Percentiles rank a stretch among this genome's conserved stretches.
phyloP scores from a whole-genome alignment of 495 filamentous ascomycete species.

The Durotheca rogersii region DNA sequence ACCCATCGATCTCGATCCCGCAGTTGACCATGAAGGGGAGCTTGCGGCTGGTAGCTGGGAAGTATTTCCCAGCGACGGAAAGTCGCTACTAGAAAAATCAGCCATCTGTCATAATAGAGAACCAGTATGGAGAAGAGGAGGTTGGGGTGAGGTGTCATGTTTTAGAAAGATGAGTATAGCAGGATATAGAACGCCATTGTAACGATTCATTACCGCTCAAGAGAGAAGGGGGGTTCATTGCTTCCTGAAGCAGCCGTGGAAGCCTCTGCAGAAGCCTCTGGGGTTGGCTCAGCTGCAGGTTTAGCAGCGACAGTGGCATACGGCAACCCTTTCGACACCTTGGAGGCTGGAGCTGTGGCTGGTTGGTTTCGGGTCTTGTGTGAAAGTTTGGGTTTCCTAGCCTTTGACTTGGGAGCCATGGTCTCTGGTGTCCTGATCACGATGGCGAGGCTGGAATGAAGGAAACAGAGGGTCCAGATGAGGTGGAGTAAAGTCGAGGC shows the following conservation, averaged over 20 bases:
- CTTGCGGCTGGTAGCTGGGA: constrained; percentile 57
- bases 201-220: constrained; percentile 32
- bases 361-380: constrained; percentile 10
- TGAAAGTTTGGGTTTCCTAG: constrained; percentile 19
- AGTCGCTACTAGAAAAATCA: constrained; percentile 61
- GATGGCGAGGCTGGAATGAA: too few species aligned
- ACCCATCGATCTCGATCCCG: constrained; percentile 43
- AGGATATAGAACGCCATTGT: background rate
- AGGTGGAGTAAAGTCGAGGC: constrained; percentile 1
- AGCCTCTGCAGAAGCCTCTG: background rate
- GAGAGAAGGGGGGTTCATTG: constrained; percentile 14
- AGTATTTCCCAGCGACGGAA: constrained; percentile 74
- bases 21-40: constrained; percentile 59
- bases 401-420: constrained; percentile 1
- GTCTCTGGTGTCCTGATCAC: background rate
- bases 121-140: background rate
- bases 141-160: background rate
- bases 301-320: background rate
- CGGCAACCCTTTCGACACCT: background rate
- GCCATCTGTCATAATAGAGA: background rate
- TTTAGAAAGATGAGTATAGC: background rate
- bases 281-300: background rate
- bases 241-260: background rate
- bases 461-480: background rate
- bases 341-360: constrained; percentile 5